phyloP scores from a whole-genome alignment of 805 yeast genomes.

The Ogataea methylovora region DNA sequence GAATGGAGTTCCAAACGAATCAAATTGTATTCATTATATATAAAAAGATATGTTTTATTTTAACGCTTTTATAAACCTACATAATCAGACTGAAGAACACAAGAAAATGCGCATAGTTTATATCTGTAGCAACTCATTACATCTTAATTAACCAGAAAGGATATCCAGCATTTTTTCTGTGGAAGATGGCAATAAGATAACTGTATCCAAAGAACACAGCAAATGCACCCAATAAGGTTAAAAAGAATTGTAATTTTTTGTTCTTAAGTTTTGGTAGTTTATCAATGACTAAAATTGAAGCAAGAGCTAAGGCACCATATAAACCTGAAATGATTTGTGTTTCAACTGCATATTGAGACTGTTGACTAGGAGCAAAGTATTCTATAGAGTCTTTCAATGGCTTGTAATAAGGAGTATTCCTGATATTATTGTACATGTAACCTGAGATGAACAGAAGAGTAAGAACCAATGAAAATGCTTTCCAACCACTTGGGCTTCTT shows the following conservation, averaged over 20 bases:
- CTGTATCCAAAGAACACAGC: constrained; percentile 54
- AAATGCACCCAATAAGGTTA: constrained; percentile 35
- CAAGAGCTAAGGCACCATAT: constrained; percentile 61
- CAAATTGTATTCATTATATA: too few relatives aligned
- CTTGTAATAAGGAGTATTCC: constrained; percentile 60
- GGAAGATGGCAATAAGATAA: constrained; percentile 57
- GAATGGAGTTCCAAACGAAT: background rate
- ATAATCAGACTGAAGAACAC: background rate
- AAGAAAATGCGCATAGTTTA: background rate
- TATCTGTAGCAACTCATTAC: background rate
- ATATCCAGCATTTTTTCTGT: constrained; percentile 63
- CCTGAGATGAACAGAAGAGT: constrained; percentile 77
- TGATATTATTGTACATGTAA: constrained; percentile 87
- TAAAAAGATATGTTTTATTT: background rate
- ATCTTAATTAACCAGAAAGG: constrained; percentile 67
- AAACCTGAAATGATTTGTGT: constrained; percentile 76
- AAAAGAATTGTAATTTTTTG: constrained; percentile 38
- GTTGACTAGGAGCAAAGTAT: constrained; percentile 51
- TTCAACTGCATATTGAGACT: constrained; percentile 77
- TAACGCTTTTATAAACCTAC: background rate
- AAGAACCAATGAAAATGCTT: constrained; percentile 50
- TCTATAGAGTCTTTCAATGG: constrained; percentile 25
- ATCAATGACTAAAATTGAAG: constrained; percentile 50
- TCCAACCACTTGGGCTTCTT: constrained; percentile 62
- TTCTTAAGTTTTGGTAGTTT: constrained; percentile 45